Evolutionary conservation across 2,329 filamentous ascomycete genomes (phyloP).

Genomic region (Aspergillus ochraceoroseus): DNA sequence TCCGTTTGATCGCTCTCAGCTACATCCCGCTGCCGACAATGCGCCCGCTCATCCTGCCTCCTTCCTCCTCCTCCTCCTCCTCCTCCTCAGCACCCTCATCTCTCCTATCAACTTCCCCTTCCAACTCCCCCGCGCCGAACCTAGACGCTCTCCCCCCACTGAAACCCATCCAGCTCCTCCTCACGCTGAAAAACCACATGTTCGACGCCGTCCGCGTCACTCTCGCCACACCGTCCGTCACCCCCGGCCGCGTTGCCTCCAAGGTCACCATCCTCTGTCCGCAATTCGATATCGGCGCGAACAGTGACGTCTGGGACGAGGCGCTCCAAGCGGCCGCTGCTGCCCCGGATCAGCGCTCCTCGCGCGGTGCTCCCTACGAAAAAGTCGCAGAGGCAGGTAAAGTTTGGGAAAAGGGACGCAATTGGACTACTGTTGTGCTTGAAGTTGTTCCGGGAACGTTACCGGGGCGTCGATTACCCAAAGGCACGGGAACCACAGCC

Average conservation of each 20-base stretch:
- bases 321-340: slow-evolving; percentile 58
- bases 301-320: slow-evolving; percentile 92
- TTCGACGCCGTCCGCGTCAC: slow-evolving; percentile 87
- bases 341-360: slow-evolving; percentile 40
- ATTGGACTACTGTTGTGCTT: slow-evolving; percentile 91
- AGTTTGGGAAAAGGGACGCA: slow-evolving; percentile 89
- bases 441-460: slow-evolving; percentile 68
- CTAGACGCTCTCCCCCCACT: slow-evolving; percentile 48
- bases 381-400: slow-evolving; percentile 77
- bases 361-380: slow-evolving; percentile 40
- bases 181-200: slow-evolving; percentile 89
- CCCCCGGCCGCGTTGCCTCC: slow-evolving; percentile 69
- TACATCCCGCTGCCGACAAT: slow-evolving; percentile 77
- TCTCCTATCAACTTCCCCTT: slow-evolving; percentile 25
- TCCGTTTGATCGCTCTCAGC: slow-evolving; percentile 79
- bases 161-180: slow-evolving; percentile 66
- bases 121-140: slow-evolving; percentile 31
- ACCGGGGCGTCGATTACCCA: slow-evolving; percentile 24
- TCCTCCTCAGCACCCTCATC: too few species aligned
- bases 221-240: slow-evolving; percentile 74
- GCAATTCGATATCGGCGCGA: slow-evolving; percentile 88
- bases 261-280: slow-evolving; percentile 90
- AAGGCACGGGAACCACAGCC: too few species aligned
- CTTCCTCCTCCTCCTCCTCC: slow-evolving; percentile 25
- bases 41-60: slow-evolving; percentile 47